Base-by-base conservation (phyloP, 768 basidiomycete genomes). In the Tephrocybe sp. region DNA sequence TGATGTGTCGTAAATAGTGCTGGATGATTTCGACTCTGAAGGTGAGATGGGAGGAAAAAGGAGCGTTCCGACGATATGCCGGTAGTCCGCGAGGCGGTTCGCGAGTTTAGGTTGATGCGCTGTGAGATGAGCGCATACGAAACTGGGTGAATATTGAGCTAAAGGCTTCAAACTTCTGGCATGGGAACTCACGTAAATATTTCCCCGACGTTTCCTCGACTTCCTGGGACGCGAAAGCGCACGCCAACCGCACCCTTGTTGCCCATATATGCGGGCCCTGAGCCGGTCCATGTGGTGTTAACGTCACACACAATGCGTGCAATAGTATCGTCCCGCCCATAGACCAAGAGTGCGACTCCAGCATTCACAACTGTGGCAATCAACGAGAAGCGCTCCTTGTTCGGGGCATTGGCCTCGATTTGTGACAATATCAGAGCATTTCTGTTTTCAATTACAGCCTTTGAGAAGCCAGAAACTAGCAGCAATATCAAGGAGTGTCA, bases 171-270 rank as follows among this genome's bases (percentile, higher is more conserved):
- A n/a, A n/a, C n/a, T 21, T 7, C 39, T 36, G 37, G 21, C n/a
- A 15, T 45, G 46, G 18, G 48, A 40, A 78, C 89, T 64, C 70
- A 95, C 92, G 92, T 95, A 71, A 83, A 91, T 8, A 78, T 79
- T 64, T 96, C 92, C 50, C 89, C 90, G 3, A 69, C 64, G 38
- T 72, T 68, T 7, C 77, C 79, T 25, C 82, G 80, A 25, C 70
- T 65, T 8, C 71, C 74, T n/a, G 75, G 67, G 18, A 94, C 75
- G 41, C 87, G 82, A 66, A 98, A 86, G 32, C 95, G 78, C 34
- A 93, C 76, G 12, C 89, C 94, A 2, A 97, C 93, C 1, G 92
- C 95, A 22, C 92, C 93, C 68, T 98, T 98, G 71, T 99, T 97
- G 5, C 90, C 92, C 89, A 97, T 89, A 57, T 80, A 84, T 13